Percentiles rank a stretch among this genome's conserved stretches.
Conservation (phyloP, 2,329 filamentous ascomycete species). For the Gnomoniopsis sp. region DNA sequence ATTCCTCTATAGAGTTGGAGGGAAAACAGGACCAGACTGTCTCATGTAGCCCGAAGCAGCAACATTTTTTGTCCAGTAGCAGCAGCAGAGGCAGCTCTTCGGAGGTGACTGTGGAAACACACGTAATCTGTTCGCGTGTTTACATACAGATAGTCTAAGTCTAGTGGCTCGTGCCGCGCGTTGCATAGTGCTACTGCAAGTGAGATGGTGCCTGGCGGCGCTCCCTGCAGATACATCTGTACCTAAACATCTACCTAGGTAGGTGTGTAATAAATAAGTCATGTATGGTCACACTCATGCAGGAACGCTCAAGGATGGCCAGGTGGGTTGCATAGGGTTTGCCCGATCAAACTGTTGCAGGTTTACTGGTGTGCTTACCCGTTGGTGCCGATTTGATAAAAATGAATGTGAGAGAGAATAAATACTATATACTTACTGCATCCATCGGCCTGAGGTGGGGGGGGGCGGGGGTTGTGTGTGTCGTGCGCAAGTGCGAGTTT, state of each 20-base stretch:
- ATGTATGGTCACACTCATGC: background rate
- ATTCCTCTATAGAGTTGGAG: background rate
- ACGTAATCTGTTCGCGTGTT: background rate
- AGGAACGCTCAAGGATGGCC: background rate
- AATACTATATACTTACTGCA: background rate
- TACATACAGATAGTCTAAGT: background rate
- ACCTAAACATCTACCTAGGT: no score
- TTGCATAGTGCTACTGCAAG: background rate
- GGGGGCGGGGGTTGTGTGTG: no score
- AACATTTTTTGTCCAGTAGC: background rate
- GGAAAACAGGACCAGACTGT: background rate
- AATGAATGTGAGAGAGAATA: background rate
- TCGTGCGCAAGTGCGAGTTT: no score
- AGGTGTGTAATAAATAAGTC: background rate
- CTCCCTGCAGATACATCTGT: background rate
- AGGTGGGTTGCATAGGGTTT: background rate
- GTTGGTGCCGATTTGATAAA: background rate
- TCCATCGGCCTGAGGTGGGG: background rate
- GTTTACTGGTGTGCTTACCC: background rate
- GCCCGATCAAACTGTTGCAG: background rate
- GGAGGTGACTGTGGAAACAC: background rate
- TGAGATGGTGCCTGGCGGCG: background rate
- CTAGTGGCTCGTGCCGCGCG: background rate
- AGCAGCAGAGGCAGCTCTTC: background rate
- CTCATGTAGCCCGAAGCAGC: background rate